A percentile compares a stretch with the other conserved stretches of the same genome.
phyloP scores from a whole-genome alignment of 1,139 yeast genomes.

The Geotrichum citri-aurantii region DNA sequence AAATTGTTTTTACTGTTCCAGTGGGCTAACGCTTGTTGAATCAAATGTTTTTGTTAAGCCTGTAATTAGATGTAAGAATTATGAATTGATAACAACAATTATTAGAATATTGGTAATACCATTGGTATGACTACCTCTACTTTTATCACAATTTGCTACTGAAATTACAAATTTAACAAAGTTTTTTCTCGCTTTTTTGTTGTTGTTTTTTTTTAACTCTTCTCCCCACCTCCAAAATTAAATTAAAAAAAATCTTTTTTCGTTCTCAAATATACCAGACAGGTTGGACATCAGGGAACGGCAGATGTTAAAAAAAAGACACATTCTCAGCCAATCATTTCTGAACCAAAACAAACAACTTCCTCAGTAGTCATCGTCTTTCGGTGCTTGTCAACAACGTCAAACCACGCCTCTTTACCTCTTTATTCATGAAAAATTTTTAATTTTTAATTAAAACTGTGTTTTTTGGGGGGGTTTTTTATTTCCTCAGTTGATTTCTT shows the following conservation, averaged over 20 bases:
- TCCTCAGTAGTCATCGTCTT: neutral
- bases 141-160: too few relatives aligned
- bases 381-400: neutral
- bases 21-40: too few relatives aligned
- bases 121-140: too few relatives aligned
- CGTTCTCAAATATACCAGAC: constrained; percentile 4
- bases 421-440: neutral
- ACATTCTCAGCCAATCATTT: constrained; percentile 3
- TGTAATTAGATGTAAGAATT: too few relatives aligned
- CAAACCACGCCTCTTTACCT: neutral
- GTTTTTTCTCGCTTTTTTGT: neutral
- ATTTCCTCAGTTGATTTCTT: neutral
- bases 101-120: too few relatives aligned
- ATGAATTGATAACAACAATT: too few relatives aligned
- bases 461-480: neutral
- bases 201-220: neutral
- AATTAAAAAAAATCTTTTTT: neutral
- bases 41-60: too few relatives aligned
- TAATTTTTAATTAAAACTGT: neutral
- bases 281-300: constrained; percentile 16
- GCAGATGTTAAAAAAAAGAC: neutral
- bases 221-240: neutral
- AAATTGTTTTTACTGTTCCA: too few relatives aligned
- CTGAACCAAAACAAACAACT: neutral
- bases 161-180: neutral